phyloP scores from a whole-genome alignment of 768 basidiomycete species.

The Kockovaella imperatae region DNA sequence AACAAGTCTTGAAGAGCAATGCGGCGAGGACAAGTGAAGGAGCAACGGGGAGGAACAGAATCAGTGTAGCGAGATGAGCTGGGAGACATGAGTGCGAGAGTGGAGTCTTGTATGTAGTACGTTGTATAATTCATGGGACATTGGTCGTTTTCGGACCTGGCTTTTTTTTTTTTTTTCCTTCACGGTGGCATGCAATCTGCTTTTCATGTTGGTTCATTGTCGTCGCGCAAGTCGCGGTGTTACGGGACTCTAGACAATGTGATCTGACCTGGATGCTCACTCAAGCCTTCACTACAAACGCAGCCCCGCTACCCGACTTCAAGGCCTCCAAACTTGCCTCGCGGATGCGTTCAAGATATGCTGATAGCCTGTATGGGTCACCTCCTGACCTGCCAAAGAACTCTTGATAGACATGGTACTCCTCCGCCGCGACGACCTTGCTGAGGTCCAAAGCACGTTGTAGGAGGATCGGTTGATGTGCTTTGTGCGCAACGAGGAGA shows the following conservation, averaged over 20 bases:
- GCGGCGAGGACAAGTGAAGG: constrained; percentile 9
- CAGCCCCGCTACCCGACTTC: constrained; percentile 39
- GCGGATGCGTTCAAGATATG: constrained; percentile 67
- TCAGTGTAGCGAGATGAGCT: not conserved
- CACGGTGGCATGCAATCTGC: no score
- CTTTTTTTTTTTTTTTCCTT: no score
- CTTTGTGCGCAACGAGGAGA: constrained; percentile 58
- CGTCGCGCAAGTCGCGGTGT: no score
- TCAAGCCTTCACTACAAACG: constrained; percentile 13
- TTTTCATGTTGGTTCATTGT: no score
- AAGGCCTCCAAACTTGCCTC: constrained; percentile 64
- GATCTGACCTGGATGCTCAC: no score
- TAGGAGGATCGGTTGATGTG: constrained; percentile 58
- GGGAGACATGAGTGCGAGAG: no score
- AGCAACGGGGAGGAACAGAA: not conserved
- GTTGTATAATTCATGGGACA: no score
- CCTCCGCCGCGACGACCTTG: constrained; percentile 80
- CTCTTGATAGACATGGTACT: constrained; percentile 76
- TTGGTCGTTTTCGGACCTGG: no score
- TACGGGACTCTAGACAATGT: no score
- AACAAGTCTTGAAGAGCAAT: constrained; percentile 23
- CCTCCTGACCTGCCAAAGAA: constrained; percentile 55
- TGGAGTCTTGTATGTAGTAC: no score
- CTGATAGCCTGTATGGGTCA: constrained; percentile 57
- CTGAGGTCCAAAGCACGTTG: constrained; percentile 65